These are phyloP conservation scores for Aspergillus sp. DNA, from an alignment of 2,329 filamentous ascomycete genomes.

Conservation along the genomic window DNA sequence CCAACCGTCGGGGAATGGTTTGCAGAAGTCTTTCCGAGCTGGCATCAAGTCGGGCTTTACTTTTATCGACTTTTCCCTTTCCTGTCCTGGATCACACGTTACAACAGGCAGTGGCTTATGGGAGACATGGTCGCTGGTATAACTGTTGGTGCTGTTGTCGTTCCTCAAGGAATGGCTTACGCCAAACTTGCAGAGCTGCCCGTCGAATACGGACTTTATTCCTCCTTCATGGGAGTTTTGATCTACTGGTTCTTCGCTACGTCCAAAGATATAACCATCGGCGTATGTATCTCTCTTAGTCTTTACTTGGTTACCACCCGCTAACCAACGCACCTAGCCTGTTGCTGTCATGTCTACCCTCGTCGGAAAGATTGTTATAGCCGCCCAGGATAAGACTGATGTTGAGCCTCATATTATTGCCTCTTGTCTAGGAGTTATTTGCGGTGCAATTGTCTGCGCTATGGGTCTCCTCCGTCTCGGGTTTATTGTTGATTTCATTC, in stretches of 20 bases:
- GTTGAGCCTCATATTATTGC: conserved; percentile 67
- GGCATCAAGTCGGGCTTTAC: conserved; percentile 60
- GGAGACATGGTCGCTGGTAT: conserved; percentile 88
- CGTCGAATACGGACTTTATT: conserved; percentile 83
- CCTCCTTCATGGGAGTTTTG: conserved; percentile 92
- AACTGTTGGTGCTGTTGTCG: conserved; percentile 75
- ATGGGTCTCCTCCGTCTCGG: conserved; percentile 79
- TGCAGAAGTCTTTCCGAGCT: conserved; percentile 60
- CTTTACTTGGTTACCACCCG: background rate
- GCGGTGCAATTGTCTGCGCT: conserved; percentile 72
- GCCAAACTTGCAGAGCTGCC: conserved; percentile 78
- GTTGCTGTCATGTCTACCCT: conserved; percentile 95
- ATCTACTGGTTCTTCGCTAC: conserved; percentile 98
- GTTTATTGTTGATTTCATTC: conserved; percentile 91
- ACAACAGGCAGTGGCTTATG: conserved; percentile 84
- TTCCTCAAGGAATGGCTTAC: conserved; percentile 98
- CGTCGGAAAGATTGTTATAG: conserved; percentile 74
- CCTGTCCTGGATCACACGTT: conserved; percentile 79
- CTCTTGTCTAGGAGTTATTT: conserved; percentile 73
- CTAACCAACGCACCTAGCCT: conserved; percentile 54
- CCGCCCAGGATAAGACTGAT: conserved; percentile 55
- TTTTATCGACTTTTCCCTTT: conserved; percentile 79
- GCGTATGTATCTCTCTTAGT: conserved; percentile 56
- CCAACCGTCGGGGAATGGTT: conserved; percentile 76
- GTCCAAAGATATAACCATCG: conserved; percentile 97